Conservation (phyloP, 192 early-diverging fungal genomes). For the Gorgonomyces haynaldii region DNA sequence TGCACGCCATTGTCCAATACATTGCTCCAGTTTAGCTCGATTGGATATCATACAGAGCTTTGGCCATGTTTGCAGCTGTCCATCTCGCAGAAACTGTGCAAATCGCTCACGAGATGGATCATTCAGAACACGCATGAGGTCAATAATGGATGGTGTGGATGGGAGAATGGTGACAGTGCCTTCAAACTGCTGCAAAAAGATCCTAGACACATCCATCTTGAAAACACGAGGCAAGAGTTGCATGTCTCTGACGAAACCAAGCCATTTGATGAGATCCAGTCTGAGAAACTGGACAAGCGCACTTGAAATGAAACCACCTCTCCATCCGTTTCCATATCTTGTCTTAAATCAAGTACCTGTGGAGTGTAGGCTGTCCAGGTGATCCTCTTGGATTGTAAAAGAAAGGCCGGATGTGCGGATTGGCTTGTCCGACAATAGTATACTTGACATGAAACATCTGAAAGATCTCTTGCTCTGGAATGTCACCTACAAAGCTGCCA, state of each 20-base stretch:
- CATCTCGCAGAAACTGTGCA: neutral
- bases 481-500: constrained; percentile 55
- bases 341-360: constrained; percentile 42
- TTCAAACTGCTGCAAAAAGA: constrained; percentile 85
- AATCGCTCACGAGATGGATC: neutral
- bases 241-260: constrained; percentile 66
- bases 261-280: constrained; percentile 78
- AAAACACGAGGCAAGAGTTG: constrained; percentile 65
- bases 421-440: constrained; percentile 73
- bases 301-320: constrained; percentile 78
- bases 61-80: constrained; percentile 5
- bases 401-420: constrained; percentile 81
- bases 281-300: constrained; percentile 68
- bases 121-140: neutral
- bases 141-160: neutral
- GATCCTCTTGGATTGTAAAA: constrained; percentile 71
- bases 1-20: neutral
- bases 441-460: constrained; percentile 76
- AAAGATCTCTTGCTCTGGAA: constrained; percentile 62
- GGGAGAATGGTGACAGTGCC: constrained; percentile 74
- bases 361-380: constrained; percentile 61
- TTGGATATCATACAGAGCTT: neutral
- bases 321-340: constrained; percentile 18
- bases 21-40: neutral
- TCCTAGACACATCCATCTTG: constrained; percentile 65